Evolutionary conservation across 2,329 filamentous ascomycete genomes (phyloP).

Genomic region (Macroventuria anomochaeta): DNA sequence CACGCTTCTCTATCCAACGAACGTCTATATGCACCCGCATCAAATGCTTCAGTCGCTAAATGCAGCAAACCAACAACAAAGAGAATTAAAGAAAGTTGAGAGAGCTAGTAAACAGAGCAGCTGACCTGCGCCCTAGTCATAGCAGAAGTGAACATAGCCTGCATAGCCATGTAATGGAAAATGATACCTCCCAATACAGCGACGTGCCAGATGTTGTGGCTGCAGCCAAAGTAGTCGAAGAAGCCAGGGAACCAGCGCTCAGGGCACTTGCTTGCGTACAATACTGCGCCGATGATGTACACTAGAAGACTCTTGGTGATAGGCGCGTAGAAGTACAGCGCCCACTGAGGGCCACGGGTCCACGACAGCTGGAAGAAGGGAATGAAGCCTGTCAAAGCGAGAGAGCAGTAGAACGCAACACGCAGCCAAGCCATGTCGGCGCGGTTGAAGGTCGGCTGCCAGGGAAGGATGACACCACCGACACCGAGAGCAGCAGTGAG

Average conservation of each 20-base stretch:
- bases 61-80: conserved; percentile 7
- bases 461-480: conserved; percentile 88
- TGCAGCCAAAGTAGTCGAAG: conserved; percentile 94
- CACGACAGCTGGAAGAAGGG: conserved; percentile 83
- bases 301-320: conserved; percentile 85
- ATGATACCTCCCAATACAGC: conserved; percentile 93
- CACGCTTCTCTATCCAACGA: conserved; percentile 3
- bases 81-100: not conserved
- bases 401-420: conserved; percentile 87
- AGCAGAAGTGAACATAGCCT: conserved; percentile 79
- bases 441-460: conserved; percentile 95
- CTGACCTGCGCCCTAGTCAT: conserved; percentile 46
- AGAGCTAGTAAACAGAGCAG: conserved; percentile 41
- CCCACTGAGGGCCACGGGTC: conserved; percentile 79
- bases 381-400: conserved; percentile 86
- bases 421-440: conserved; percentile 91
- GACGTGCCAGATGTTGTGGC: conserved; percentile 97
- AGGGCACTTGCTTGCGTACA: conserved; percentile 92
- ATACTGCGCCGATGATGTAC: conserved; percentile 80
- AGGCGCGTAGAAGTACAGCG: conserved; percentile 87
- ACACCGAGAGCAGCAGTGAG: conserved; percentile 82
- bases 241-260: conserved; percentile 91
- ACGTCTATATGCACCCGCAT: conserved; percentile 17
- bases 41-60: conserved; percentile 19
- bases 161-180: conserved; percentile 98